A percentile compares a stretch with the other conserved stretches of the same genome.
These are phyloP conservation scores for Pachyrhizus erosus DNA, from an alignment of 306 rosid genomes.

Conservation along the genomic window DNA sequence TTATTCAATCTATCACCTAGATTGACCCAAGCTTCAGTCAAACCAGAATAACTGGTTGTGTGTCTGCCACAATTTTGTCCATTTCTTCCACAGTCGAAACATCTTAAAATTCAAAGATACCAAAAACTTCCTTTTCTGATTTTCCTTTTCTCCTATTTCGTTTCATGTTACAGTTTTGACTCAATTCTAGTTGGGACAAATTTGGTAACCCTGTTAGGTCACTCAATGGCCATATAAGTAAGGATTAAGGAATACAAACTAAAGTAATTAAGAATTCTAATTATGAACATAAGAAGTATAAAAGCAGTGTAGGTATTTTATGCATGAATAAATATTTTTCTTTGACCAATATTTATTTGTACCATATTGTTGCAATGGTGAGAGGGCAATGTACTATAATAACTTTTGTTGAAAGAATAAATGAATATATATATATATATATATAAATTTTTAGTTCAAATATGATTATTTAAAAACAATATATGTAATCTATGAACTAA, in stretches of 20 bases:
- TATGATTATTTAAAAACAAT: too few relatives aligned
- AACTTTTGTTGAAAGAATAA: background rate
- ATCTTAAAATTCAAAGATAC: constrained; percentile 14
- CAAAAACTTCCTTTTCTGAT: constrained; percentile 22
- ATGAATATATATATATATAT: too few relatives aligned
- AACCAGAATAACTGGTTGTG: background rate
- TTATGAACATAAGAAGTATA: too few relatives aligned
- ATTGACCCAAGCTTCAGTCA: constrained; percentile 38
- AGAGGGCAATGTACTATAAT: too few relatives aligned
- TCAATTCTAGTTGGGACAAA: constrained; percentile 3
- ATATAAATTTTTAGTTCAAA: too few relatives aligned
- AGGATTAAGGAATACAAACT: background rate
- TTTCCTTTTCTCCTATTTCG: background rate
- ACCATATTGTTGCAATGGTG: too few relatives aligned
- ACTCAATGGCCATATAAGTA: constrained; percentile 15
- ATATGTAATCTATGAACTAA: too few relatives aligned
- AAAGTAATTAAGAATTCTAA: background rate
- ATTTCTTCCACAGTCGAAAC: constrained; percentile 18
- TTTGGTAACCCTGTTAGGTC: constrained; percentile 26
- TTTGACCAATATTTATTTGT: too few relatives aligned
- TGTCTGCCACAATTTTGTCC: constrained; percentile 17
- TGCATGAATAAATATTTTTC: background rate
- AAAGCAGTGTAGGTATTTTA: background rate
- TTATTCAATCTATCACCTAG: background rate
- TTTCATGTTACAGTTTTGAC: constrained; percentile 14